phyloP scores from a whole-genome alignment of 805 yeast species.

The Tanozyma kutaoensis region DNA sequence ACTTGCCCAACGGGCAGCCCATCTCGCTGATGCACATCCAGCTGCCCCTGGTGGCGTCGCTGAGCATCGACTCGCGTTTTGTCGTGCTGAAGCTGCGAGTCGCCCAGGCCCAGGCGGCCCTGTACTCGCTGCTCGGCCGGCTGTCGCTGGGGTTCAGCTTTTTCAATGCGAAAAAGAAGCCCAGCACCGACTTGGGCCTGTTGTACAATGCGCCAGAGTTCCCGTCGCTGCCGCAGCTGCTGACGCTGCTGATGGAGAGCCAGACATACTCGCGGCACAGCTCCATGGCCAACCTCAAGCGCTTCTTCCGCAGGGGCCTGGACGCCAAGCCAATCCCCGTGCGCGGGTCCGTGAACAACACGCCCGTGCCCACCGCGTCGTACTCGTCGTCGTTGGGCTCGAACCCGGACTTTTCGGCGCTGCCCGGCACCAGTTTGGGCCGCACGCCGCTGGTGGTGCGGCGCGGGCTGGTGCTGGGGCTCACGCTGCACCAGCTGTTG shows the following conservation, averaged over 20 bases:
- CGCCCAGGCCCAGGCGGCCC: conserved; percentile 35
- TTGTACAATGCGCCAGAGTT: conserved; percentile 13
- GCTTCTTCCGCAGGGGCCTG: conserved; percentile 47
- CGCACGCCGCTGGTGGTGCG: not conserved
- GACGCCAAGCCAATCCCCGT: conserved; percentile 8
- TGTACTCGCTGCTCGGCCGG: conserved; percentile 3
- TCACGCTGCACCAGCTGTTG: conserved; percentile 9
- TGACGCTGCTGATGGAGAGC: conserved; percentile 10
- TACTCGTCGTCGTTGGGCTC: not conserved
- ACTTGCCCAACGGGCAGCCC: conserved; percentile 42
- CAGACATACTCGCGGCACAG: conserved; percentile 40
- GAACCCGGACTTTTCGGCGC: not conserved
- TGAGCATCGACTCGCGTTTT: conserved; percentile 73
- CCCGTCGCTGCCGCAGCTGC: conserved; percentile 15
- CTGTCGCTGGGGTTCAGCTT: conserved; percentile 12
- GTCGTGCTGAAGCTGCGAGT: conserved; percentile 70
- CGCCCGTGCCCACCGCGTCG: conserved; percentile 11
- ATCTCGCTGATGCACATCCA: conserved; percentile 53
- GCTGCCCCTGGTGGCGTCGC: conserved; percentile 48
- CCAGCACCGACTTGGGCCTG: conserved; percentile 23
- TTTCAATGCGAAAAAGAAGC: conserved; percentile 27
- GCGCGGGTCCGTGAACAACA: conserved; percentile 6
- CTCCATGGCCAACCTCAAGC: conserved; percentile 65
- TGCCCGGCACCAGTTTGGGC: not conserved
- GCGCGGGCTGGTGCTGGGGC: not conserved